These are phyloP conservation scores for Castanospermum australe DNA, from an alignment of 306 rosid species.

Conservation along the genomic window DNA sequence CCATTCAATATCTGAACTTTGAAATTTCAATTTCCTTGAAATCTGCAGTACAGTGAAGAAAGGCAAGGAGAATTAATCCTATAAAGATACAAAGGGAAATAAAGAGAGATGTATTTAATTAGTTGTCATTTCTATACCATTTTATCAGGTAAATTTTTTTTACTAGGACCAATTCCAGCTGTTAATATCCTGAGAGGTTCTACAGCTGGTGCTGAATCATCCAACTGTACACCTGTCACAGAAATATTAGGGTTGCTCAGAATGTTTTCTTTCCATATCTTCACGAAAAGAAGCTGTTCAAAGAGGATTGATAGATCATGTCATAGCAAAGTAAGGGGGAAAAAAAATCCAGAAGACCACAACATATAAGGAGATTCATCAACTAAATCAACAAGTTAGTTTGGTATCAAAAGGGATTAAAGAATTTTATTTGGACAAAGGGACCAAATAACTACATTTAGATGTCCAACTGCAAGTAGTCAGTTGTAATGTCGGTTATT, in stretches of 20 bases:
- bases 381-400: neutral
- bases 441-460: neutral
- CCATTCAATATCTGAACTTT: conserved; percentile 71
- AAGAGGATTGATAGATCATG: neutral
- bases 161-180: conserved; percentile 36
- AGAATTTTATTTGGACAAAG: neutral
- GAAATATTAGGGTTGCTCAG: conserved; percentile 25
- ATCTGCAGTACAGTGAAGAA: conserved; percentile 46
- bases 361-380: neutral
- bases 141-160: conserved; percentile 50
- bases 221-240: conserved; percentile 46
- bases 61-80: conserved; percentile 2
- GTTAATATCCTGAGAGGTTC: conserved; percentile 29
- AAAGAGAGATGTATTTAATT: conserved; percentile 12
- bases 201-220: conserved; percentile 36
- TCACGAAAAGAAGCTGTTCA: neutral
- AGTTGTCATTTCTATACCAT: conserved; percentile 42
- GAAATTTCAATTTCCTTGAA: conserved; percentile 60
- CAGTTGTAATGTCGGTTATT: neutral
- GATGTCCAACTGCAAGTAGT: neutral
- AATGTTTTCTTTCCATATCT: conserved; percentile 10
- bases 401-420: conserved; percentile 3
- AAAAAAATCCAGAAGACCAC: neutral
- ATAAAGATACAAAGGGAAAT: neutral
- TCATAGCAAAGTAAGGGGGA: neutral